phyloP scores from a whole-genome alignment of 2,329 filamentous ascomycete genomes.

The Aspergillus nomiae region DNA sequence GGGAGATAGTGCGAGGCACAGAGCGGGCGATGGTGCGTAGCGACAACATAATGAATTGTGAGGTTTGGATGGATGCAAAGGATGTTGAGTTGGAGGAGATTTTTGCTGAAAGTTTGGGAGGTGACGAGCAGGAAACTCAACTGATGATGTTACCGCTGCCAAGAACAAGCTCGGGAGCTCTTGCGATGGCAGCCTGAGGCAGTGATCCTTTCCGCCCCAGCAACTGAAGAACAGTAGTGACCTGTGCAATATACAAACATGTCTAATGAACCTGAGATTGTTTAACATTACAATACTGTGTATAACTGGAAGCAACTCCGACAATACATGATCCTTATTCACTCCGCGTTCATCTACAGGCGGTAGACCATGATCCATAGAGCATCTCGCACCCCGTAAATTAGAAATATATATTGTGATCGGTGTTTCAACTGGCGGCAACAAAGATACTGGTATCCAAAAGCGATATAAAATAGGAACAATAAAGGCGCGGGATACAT shows the following conservation, averaged over 20 bases:
- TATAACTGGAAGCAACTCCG: too few species aligned
- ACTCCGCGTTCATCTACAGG: neutral
- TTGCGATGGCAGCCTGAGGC: neutral
- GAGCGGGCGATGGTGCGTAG: conserved; percentile 67
- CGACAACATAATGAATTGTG: conserved; percentile 62
- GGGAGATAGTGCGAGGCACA: conserved; percentile 64
- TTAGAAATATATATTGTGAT: neutral
- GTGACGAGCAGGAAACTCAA: conserved; percentile 21
- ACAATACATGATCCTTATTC: neutral
- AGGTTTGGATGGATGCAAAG: conserved; percentile 1
- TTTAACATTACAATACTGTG: too few species aligned
- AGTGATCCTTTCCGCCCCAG: neutral
- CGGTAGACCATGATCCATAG: neutral
- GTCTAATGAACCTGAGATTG: too few species aligned
- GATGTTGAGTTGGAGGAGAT: conserved; percentile 2
- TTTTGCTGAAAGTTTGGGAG: conserved; percentile 13
- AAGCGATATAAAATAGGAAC: too few species aligned
- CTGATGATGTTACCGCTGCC: conserved; percentile 16
- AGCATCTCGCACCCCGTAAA: neutral
- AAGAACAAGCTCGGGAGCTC: conserved; percentile 1
- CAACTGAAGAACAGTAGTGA: too few species aligned
- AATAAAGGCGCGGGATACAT: too few species aligned
- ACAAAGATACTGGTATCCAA: too few species aligned
- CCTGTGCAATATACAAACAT: too few species aligned
- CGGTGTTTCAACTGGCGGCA: too few species aligned